These are phyloP conservation scores for Talaromyces adpressus DNA, from an alignment of 495 filamentous ascomycete species.

Conservation along the genomic window DNA sequence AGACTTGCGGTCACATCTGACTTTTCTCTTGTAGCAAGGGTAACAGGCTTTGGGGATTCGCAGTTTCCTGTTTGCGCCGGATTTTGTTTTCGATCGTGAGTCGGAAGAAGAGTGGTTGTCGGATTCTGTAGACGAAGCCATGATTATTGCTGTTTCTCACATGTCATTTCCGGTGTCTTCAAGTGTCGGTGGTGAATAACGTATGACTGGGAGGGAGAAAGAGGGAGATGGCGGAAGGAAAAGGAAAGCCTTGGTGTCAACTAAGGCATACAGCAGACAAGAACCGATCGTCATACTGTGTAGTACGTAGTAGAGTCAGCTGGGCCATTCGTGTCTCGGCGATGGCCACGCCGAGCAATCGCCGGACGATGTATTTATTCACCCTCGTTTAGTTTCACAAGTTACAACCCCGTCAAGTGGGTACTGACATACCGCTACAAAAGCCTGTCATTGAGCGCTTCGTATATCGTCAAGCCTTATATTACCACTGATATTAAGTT, in stretches of 20 bases:
- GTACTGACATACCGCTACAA: neutral
- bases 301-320: no score
- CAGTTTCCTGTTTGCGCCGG: slow-evolving; percentile 10
- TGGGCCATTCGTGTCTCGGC: neutral
- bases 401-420: neutral
- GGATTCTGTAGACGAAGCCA: slow-evolving; percentile 1
- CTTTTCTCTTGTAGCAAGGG: slow-evolving; percentile 66
- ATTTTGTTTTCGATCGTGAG: neutral
- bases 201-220: neutral
- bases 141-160: neutral
- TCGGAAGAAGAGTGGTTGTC: neutral
- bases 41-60: slow-evolving; percentile 56
- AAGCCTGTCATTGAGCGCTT: neutral
- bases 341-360: neutral
- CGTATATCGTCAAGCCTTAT: no score
- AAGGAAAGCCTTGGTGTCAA: neutral
- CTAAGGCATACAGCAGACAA: no score
- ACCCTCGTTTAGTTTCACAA: neutral
- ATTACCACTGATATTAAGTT: no score
- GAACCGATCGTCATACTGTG: no score
- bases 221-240: neutral
- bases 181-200: neutral
- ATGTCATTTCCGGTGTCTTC: neutral
- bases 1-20: slow-evolving; percentile 67
- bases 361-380: neutral